A percentile compares a stretch with the other conserved stretches of the same genome.
These are phyloP conservation scores for Symbiodinium pilosum DNA, from an alignment of 73 alveolate species.

Conservation along the genomic window DNA sequence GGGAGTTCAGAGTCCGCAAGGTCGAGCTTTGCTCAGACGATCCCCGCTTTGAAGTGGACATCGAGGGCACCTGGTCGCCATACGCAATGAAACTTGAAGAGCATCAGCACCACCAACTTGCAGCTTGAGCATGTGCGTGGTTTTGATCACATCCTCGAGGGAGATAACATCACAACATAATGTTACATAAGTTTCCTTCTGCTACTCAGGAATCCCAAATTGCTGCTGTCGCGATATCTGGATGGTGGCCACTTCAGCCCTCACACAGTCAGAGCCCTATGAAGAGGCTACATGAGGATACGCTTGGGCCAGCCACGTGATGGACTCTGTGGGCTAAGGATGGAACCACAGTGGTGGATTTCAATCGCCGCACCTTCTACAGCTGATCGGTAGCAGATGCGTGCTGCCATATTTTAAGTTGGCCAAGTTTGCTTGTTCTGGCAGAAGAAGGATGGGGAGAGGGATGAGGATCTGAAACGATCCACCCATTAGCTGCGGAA, in stretches of 20 bases:
- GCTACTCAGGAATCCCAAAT: conserved; percentile 35
- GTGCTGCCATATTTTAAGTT: background rate
- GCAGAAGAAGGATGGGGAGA: background rate
- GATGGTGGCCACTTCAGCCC: conserved; percentile 94
- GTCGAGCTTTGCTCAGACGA: conserved; percentile 23
- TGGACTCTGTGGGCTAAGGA: background rate
- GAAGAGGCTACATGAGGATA: background rate
- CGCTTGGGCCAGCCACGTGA: background rate
- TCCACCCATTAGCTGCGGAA: background rate
- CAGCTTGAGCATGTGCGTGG: background rate
- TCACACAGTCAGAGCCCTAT: conserved; percentile 33
- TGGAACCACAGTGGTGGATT: conserved; percentile 73
- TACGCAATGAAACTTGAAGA: background rate
- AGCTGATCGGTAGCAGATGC: background rate
- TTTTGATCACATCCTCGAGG: background rate
- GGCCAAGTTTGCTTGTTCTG: background rate
- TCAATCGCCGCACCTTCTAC: conserved; percentile 76
- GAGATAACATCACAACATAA: background rate
- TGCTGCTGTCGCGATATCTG: conserved; percentile 70
- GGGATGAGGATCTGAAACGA: no score
- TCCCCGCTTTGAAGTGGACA: conserved; percentile 71
- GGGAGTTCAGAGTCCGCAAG: background rate
- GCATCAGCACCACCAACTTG: background rate
- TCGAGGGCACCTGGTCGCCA: conserved; percentile 1
- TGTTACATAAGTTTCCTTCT: background rate